These are phyloP conservation scores for Nannizziopsis barbatae DNA, from an alignment of 2,329 filamentous ascomycete species.

Conservation along the genomic window DNA sequence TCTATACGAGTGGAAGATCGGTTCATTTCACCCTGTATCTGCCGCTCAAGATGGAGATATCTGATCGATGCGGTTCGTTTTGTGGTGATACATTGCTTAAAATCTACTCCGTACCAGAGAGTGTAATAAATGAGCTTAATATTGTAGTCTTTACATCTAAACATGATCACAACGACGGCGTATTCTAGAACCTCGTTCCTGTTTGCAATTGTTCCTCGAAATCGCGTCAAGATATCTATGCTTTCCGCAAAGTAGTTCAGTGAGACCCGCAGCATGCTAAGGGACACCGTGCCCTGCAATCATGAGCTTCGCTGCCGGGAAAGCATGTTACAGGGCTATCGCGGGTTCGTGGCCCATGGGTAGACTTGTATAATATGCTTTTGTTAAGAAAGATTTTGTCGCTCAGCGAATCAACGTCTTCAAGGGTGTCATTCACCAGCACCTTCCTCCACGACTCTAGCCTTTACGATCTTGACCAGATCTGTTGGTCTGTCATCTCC, in stretches of 20 bases:
- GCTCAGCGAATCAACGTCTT: too few species aligned
- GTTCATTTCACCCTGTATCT: constrained; percentile 65
- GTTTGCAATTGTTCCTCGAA: too few species aligned
- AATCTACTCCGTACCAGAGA: background rate
- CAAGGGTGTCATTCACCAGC: constrained; percentile 32
- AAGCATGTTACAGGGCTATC: too few species aligned
- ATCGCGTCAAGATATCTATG: too few species aligned
- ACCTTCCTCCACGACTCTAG: constrained; percentile 58
- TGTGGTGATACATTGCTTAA: constrained; percentile 55
- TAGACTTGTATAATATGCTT: background rate
- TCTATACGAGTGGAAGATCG: constrained; percentile 51
- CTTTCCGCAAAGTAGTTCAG: too few species aligned
- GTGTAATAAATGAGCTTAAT: background rate
- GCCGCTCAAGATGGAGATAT: constrained; percentile 62
- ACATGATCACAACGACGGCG: background rate
- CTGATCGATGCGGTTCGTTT: constrained; percentile 75
- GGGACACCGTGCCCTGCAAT: too few species aligned
- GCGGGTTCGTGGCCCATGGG: background rate
- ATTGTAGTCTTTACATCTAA: background rate
- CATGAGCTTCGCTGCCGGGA: too few species aligned
- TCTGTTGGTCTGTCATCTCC: constrained; percentile 69
- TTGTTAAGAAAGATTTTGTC: too few species aligned
- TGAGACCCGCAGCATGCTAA: too few species aligned
- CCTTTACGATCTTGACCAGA: constrained; percentile 67
- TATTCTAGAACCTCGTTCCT: too few species aligned